Evolutionary conservation across 2,329 filamentous ascomycete genomes (phyloP), one percentile per base, ranked within the genome.

Genomic region (Penicillium decumbens): DNA sequence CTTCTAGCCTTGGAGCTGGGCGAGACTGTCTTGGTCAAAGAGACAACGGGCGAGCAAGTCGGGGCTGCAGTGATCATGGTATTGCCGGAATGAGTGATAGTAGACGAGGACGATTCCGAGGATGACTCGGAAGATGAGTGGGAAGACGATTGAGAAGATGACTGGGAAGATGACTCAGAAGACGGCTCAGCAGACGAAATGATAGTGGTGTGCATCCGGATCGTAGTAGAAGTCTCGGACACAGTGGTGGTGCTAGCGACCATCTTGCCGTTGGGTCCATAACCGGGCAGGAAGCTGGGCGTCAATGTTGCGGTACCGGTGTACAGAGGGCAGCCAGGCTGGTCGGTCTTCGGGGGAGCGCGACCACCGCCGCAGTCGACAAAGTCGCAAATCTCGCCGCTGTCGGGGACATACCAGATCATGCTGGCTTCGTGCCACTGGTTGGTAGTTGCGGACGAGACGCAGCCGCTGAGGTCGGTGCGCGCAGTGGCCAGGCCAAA

Each of bases 331-430:
- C 84, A 87, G 2, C 83, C 83, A 0, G 83, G 83, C 20, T 82
- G 78, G 24, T 75, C 78, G 13, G 78, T 81, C 73, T 82, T 85
- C 52, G 81, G 79, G 3, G 83, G 81, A 7, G 82, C 84, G 40
- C 79, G 76, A 47, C 83, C 84, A 56, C 84, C 84, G 50, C 84
- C 83, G 68, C 84, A 87, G 76, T 87, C 83, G 57, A 83, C 75
- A 53, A 80, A 63, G 9, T 74, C 73, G 75, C 84, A 87, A 63
- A 86, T 73, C 72, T 86, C 82, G 63, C 82, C 81, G 15, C 78
- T 81, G 57, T 70, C 81, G 1, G 82, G 82, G 45, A 84, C 77
- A 66, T 81, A 85, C 74, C 75, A 86, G 55, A 66, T 57, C 53
- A 62, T 54, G 42, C 56, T 63, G 55, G 60, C 60, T 42, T 63